Evolutionary conservation across 2,329 filamentous ascomycete species (phyloP).

Genomic region (Thelonectria discophora): DNA sequence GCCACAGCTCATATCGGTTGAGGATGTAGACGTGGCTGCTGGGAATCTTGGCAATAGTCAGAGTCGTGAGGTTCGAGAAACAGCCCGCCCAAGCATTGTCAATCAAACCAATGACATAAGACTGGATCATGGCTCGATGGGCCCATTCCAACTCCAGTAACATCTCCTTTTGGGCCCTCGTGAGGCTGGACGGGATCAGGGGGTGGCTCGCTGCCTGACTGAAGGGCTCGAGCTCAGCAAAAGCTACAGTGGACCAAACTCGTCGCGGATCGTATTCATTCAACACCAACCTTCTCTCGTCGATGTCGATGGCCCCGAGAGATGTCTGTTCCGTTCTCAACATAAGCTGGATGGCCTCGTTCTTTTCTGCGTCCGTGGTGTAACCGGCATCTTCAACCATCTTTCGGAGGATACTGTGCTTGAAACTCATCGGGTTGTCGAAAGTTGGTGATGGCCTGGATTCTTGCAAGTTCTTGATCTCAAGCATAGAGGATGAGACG

Average conservation of each 20-base stretch:
- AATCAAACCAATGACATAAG: conserved; percentile 71
- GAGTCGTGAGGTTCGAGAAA: conserved; percentile 63
- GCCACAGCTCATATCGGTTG: conserved; percentile 68
- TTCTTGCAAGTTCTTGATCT: conserved; percentile 39
- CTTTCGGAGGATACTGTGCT: conserved; percentile 45
- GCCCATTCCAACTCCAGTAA: conserved; percentile 74
- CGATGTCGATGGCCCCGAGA: conserved; percentile 45
- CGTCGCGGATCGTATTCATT: conserved; percentile 30
- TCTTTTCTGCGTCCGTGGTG: conserved; percentile 36
- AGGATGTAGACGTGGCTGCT: conserved; percentile 67
- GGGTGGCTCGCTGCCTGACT: conserved; percentile 41
- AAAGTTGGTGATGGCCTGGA: conserved; percentile 34
- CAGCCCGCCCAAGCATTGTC: conserved; percentile 60
- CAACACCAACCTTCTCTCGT: conserved; percentile 40
- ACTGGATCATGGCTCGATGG: conserved; percentile 72
- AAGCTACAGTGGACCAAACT: conserved; percentile 11
- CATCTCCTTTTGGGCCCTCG: conserved; percentile 72
- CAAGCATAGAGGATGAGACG: conserved; percentile 36
- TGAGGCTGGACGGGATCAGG: conserved; percentile 65
- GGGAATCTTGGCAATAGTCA: conserved; percentile 72
- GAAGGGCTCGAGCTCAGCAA: conserved; percentile 33
- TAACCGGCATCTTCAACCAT: conserved; percentile 53
- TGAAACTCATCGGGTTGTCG: conserved; percentile 42
- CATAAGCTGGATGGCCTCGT: conserved; percentile 48
- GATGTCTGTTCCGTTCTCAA: conserved; percentile 47